Evolutionary conservation across 257 asterid species (phyloP), one percentile per base, ranked within the genome.

Genomic region (Solanum virginianum): DNA sequence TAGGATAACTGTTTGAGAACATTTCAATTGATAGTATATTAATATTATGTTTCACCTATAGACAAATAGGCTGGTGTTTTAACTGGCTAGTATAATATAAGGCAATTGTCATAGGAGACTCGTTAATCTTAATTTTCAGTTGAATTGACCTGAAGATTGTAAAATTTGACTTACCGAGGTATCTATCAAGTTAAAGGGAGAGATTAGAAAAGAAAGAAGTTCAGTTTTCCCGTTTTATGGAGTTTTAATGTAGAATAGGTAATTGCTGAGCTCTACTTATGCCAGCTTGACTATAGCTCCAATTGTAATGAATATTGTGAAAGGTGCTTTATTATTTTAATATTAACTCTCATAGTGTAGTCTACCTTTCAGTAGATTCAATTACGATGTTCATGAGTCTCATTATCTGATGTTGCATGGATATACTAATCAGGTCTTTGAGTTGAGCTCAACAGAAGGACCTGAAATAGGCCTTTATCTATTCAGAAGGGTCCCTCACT

Each of bases 401-500:
- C 63, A 26, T 77, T 57, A 77, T 77, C 84, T 88, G 79, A 84
- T 86, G 82, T 36, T 57, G 74, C 47, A 14, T 60, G 14, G 82
- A 60, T 77, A 51, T 68, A 53, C 69, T 43, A 79, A 63, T 60
- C 84, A 95, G 98, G 96, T 95, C 66, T 77, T 90, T 80, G 99
- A 97, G 89, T 91, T 97, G 91, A 93, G 99, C 89, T 95, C 98
- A 51, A 87, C 88, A 49, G 94, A 92, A 83, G 98, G 98, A 60
- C 99, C 99, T 15, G 99, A 97, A 90, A 91, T 89, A 85, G 98
- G 99, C 80, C 95, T 97, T 53, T 88, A 92, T 89, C 88, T 95
- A 84, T 97, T 97, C 88, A 92, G 95, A 88, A 92, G 84, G 90
- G 97, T 94, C 82, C 93, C 95, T 22, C 98, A 97, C 91, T 95